Percentiles rank a stretch among this genome's conserved stretches.
phyloP scores from a whole-genome alignment of 495 filamentous ascomycete genomes.

The Trypethelium eluteriae region DNA sequence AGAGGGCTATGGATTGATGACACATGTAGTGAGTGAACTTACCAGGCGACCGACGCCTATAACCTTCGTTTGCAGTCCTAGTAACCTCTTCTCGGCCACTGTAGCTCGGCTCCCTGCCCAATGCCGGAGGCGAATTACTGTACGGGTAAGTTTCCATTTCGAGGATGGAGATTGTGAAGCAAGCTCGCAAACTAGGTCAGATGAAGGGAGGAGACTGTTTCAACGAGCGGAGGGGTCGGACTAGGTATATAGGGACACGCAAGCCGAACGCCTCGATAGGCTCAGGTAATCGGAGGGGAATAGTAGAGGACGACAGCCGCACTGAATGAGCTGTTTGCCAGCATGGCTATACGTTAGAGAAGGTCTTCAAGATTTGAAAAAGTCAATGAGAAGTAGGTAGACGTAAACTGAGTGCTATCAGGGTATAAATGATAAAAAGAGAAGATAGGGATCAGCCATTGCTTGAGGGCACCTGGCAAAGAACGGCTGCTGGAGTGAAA shows the following conservation, averaged over 20 bases:
- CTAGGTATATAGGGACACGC: neutral
- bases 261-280: neutral
- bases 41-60: slow-evolving; percentile 34
- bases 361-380: slow-evolving; percentile 13
- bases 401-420: slow-evolving; percentile 13
- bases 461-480: neutral
- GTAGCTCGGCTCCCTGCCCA: neutral
- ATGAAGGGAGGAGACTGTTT: neutral
- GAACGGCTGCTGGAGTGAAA: neutral
- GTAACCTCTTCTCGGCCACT: slow-evolving; percentile 18
- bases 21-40: slow-evolving; percentile 9
- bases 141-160: neutral
- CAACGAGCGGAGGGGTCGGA: neutral
- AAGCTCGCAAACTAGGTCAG: neutral
- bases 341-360: slow-evolving; percentile 29
- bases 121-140: slow-evolving; percentile 4
- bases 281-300: slow-evolving; percentile 17
- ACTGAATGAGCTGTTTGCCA: slow-evolving; percentile 30
- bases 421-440: slow-evolving; percentile 15
- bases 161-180: neutral
- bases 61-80: slow-evolving; percentile 25
- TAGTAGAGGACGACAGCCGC: slow-evolving; percentile 5
- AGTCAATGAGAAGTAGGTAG: slow-evolving; percentile 18
- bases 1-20: slow-evolving; percentile 27
- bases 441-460: slow-evolving; percentile 9